Conservation (phyloP, 495 filamentous ascomycete genomes). For the Podospora didyma region DNA sequence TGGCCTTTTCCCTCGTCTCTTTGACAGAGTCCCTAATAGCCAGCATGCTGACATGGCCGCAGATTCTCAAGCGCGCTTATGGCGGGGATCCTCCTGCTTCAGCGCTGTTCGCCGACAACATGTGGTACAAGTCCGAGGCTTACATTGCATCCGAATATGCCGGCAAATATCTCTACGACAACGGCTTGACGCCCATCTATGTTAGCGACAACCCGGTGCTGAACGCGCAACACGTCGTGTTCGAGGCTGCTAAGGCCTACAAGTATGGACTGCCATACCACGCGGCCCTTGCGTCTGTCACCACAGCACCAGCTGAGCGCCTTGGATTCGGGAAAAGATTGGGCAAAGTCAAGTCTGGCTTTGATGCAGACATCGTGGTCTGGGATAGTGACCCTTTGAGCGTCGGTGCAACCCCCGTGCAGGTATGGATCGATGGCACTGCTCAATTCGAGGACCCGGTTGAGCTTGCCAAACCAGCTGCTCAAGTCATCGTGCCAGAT, state of each 20-base stretch:
- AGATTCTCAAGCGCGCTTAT: constrained; percentile 48
- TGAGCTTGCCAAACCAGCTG: constrained; percentile 36
- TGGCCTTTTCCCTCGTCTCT: accelerated
- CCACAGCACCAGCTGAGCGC: constrained; percentile 55
- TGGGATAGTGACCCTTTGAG: constrained; percentile 64
- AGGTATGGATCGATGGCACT: constrained; percentile 64
- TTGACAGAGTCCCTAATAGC: no score
- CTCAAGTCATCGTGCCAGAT: constrained; percentile 20
- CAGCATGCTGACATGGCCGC: neutral
- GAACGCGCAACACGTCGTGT: constrained; percentile 48
- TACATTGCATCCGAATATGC: constrained; percentile 57
- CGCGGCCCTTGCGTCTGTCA: constrained; percentile 57
- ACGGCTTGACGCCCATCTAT: constrained; percentile 50
- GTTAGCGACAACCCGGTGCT: constrained; percentile 49
- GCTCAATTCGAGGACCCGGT: constrained; percentile 44
- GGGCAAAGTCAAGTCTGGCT: constrained; percentile 58
- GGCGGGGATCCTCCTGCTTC: constrained; percentile 42
- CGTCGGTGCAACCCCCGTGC: constrained; percentile 55
- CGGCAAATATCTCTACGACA: constrained; percentile 56
- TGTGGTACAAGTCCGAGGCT: constrained; percentile 61
- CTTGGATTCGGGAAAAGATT: constrained; percentile 56
- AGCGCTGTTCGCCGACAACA: constrained; percentile 56
- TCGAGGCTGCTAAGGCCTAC: constrained; percentile 59
- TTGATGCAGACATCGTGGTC: constrained; percentile 62
- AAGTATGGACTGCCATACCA: constrained; percentile 58